phyloP scores from a whole-genome alignment of 176 grass and related monocot genomes.

The Eragrostis nindensis region DNA sequence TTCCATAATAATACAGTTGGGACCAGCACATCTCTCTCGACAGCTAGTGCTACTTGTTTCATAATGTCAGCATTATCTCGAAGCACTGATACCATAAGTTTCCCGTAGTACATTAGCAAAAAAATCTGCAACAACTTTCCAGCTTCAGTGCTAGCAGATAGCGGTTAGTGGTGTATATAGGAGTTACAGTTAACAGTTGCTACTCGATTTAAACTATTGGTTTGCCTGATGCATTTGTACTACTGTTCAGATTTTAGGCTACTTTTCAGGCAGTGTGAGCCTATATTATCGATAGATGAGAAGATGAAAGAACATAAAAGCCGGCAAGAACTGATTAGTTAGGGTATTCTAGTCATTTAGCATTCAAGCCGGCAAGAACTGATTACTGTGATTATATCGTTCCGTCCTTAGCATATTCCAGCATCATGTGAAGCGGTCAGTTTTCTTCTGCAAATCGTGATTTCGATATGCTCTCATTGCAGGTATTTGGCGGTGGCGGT shows the following conservation, averaged over 20 bases:
- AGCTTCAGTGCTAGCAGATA: neutral
- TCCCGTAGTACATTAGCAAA: neutral
- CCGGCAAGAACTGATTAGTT: conserved; percentile 13
- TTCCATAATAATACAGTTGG: neutral
- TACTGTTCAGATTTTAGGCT: neutral
- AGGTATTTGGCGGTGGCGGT: conserved; percentile 80
- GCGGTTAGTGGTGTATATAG: neutral
- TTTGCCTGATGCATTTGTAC: neutral
- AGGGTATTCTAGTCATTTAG: neutral
- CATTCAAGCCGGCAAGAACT: neutral
- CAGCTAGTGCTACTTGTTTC: neutral
- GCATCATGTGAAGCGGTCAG: neutral
- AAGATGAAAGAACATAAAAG: neutral
- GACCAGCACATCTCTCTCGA: neutral
- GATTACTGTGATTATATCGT: neutral
- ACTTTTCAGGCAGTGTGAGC: neutral
- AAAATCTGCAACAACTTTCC: neutral
- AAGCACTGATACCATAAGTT: neutral
- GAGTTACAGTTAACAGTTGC: neutral
- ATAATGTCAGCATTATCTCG: neutral
- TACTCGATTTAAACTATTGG: neutral
- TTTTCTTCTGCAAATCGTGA: neutral
- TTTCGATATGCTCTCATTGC: conserved; percentile 19
- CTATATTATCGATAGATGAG: neutral
- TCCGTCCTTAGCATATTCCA: neutral